Evolutionary conservation across 2,329 filamentous ascomycete genomes (phyloP), one percentile per base, ranked within the genome.

Genomic region (Verticillium isaacii): DNA sequence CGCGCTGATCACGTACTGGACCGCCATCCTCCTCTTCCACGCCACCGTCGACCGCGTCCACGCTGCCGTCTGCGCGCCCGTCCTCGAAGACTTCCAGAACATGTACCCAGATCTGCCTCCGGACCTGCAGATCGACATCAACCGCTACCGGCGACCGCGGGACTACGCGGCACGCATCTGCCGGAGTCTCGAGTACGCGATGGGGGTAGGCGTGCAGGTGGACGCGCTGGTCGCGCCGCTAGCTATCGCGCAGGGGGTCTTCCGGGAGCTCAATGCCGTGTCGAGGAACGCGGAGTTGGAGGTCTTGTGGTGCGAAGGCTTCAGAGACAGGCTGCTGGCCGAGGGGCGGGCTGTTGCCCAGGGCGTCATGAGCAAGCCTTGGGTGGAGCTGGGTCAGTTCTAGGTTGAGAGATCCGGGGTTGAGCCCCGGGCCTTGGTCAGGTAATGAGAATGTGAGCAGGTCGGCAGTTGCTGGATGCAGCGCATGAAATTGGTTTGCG

Each of bases 1-100:
- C 36, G 75, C 76, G 56, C 79, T 85, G 64, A 69, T 84, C 14
- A 81, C 82, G 67, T 85, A 84, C 69, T 86, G 83, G 83, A 77
- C 81, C 63, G 70, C 78, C 1, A 77, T 82, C 56, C 73, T 85
- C 32, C 65, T 80, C 14, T 77, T 86, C 56, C 78, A 81, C 79
- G 77, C 11, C 81, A 77, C 39, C 66, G 76, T 85, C 50, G 77
- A 78, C 62, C 67, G 68, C 17, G 70, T 86, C 17, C 75, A 84
- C 62, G 71, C 74, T 32, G 70, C 72, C 61, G 74, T 82, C 55
- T 78, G 77, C 63, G 74, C 82, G 62, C 75, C 79, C 0, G 75
- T 78, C 19, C 65, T 79, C 12, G 77, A 79, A 60, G 71, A 72
- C 19, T 78, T 75, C 56, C 72, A 77, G 2, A 68, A 74, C 37